Evolutionary conservation across 2,329 filamentous ascomycete genomes (phyloP).

Genomic region (Penicillium sp.): DNA sequence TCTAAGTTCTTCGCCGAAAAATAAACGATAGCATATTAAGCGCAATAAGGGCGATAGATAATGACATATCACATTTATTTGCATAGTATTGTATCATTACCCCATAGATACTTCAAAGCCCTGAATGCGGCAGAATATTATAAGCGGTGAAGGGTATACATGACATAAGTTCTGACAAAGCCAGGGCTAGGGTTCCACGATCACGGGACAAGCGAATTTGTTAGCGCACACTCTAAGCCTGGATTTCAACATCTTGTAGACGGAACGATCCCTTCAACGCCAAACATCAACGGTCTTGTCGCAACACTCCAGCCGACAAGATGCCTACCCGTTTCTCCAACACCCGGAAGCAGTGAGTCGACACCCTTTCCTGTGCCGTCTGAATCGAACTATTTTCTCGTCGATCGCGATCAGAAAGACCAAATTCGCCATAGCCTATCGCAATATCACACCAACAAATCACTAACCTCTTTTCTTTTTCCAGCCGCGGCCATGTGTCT

Average conservation of each 20-base stretch:
- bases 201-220: slow-evolving; percentile 38
- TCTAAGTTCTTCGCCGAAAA: slow-evolving; percentile 35
- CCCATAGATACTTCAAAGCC: no score
- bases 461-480: slow-evolving; percentile 26
- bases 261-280: slow-evolving; percentile 36
- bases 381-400: slow-evolving; percentile 13
- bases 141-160: background rate
- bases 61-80: background rate
- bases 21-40: background rate
- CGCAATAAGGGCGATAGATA: background rate
- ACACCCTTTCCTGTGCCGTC: slow-evolving; percentile 21
- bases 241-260: slow-evolving; percentile 38
- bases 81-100: background rate
- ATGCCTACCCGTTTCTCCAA: slow-evolving; percentile 54
- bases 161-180: slow-evolving; percentile 8
- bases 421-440: slow-evolving; percentile 21
- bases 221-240: slow-evolving; percentile 42
- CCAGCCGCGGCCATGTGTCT: slow-evolving; percentile 92
- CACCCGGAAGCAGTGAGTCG: slow-evolving; percentile 51
- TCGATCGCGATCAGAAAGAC: slow-evolving; percentile 16
- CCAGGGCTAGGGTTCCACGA: slow-evolving; percentile 33
- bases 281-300: slow-evolving; percentile 42
- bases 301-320: slow-evolving; percentile 45
- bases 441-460: slow-evolving; percentile 10
- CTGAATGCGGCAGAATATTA: slow-evolving; percentile 8